These are phyloP conservation scores for Paracorniculantispora psalliotae DNA, from an alignment of 2,329 filamentous ascomycete genomes.

Conservation along the genomic window DNA sequence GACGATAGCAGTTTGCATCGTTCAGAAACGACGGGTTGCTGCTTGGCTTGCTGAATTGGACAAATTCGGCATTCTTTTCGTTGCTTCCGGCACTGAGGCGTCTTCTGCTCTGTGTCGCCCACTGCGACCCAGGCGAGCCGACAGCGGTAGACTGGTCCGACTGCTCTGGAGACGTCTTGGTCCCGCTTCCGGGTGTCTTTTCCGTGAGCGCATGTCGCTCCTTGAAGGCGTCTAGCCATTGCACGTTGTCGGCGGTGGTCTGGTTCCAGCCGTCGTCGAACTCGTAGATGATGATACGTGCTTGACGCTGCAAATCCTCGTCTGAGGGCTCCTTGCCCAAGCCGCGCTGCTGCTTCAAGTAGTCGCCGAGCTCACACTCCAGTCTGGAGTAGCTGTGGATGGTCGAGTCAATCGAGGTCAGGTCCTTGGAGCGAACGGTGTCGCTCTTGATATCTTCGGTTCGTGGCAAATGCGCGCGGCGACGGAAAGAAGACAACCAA, in stretches of 20 bases:
- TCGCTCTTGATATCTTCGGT: conserved; percentile 50
- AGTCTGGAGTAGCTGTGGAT: conserved; percentile 55
- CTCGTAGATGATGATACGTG: conserved; percentile 58
- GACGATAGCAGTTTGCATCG: conserved; percentile 56
- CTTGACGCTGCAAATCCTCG: conserved; percentile 50
- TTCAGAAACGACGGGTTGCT: conserved; percentile 45
- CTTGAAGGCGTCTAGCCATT: conserved; percentile 51
- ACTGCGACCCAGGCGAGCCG: conserved; percentile 1
- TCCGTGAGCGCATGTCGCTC: conserved; percentile 34
- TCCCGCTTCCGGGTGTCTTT: background rate
- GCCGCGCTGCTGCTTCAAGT: conserved; percentile 39
- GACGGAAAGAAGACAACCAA: conserved; percentile 55
- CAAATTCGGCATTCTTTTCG: background rate
- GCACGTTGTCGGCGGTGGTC: conserved; percentile 52
- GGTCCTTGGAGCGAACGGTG: conserved; percentile 46
- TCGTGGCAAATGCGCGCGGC: conserved; percentile 52
- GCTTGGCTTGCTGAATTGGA: conserved; percentile 3
- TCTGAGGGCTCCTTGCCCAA: conserved; percentile 47
- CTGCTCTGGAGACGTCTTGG: conserved; percentile 8
- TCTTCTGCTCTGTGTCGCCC: background rate
- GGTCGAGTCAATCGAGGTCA: conserved; percentile 52
- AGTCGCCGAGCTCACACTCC: conserved; percentile 52
- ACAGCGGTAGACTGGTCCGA: conserved; percentile 8
- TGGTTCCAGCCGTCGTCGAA: conserved; percentile 61
- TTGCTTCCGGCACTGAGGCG: background rate